Conservation (phyloP, 2,329 filamentous ascomycete species). For the Amauroascus verrucosus region DNA sequence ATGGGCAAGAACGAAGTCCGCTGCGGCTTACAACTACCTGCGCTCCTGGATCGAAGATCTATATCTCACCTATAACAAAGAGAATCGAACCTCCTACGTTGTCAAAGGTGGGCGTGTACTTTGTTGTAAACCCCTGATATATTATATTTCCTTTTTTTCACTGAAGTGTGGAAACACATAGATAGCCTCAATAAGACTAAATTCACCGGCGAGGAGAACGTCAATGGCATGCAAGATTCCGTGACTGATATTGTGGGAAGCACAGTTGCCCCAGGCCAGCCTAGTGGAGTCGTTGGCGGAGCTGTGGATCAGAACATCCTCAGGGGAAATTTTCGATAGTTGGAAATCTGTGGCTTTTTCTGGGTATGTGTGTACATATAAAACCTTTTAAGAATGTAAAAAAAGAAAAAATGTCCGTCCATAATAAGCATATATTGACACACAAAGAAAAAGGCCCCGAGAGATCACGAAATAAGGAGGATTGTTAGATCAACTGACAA, state of each 20-base stretch:
- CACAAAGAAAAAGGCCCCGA: too few species aligned
- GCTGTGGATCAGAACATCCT: slow-evolving; percentile 3
- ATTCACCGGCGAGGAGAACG: slow-evolving; percentile 5
- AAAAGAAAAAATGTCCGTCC: neutral
- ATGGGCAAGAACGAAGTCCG: slow-evolving; percentile 6
- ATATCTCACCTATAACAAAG: slow-evolving; percentile 9
- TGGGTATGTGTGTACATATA: neutral
- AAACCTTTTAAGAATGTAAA: neutral
- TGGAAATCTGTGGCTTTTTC: neutral
- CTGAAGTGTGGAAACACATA: neutral
- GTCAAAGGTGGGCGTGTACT: neutral
- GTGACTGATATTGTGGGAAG: slow-evolving; percentile 2
- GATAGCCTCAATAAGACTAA: slow-evolving; percentile 3
- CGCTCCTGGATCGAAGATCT: slow-evolving; percentile 8
- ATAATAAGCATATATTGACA: neutral
- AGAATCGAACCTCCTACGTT: slow-evolving; percentile 7
- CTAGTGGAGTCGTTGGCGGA: neutral
- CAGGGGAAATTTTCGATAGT: slow-evolving; percentile 5
- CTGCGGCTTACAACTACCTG: slow-evolving; percentile 5
- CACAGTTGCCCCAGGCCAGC: slow-evolving; percentile 5
- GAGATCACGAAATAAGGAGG: too few species aligned
- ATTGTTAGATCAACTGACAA: too few species aligned
- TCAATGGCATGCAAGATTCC: slow-evolving; percentile 1
- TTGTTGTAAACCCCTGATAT: neutral
- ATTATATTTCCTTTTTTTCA: neutral